These are phyloP conservation scores for Royoungia palumana DNA, from an alignment of 768 basidiomycete species.

Conservation along the genomic window DNA sequence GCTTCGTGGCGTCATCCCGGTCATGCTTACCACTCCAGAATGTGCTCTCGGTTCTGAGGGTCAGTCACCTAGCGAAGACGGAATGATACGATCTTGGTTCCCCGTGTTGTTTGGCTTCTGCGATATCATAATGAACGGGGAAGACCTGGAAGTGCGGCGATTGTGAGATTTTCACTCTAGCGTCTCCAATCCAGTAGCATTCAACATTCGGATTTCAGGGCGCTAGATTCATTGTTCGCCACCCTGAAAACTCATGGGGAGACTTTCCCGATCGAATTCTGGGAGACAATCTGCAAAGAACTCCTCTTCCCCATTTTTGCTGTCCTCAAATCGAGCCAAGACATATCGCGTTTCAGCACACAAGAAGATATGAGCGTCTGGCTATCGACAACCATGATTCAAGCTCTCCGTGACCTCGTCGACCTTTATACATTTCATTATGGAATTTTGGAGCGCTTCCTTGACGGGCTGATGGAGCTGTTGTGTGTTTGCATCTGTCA, in stretches of 20 bases:
- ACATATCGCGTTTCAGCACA: conserved; percentile 87
- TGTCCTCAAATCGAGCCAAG: conserved; percentile 89
- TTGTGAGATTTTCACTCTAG: conserved; percentile 56
- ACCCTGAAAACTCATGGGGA: conserved; percentile 89
- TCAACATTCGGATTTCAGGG: conserved; percentile 45
- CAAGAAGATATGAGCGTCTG: conserved; percentile 99
- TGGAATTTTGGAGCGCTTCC: conserved; percentile 80
- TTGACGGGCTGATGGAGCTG: conserved; percentile 92
- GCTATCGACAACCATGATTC: conserved; percentile 98
- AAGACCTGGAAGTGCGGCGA: conserved; percentile 95
- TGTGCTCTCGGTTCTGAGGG: conserved; percentile 40
- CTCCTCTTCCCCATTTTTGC: conserved; percentile 98
- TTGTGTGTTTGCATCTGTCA: conserved; percentile 97
- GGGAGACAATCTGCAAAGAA: conserved; percentile 97
- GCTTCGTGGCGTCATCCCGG: conserved; percentile 88
- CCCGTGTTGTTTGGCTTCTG: conserved; percentile 97
- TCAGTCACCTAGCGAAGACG: conserved; percentile 59
- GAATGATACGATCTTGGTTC: conserved; percentile 96
- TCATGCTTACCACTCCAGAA: conserved; percentile 84
- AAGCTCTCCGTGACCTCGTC: conserved; percentile 91
- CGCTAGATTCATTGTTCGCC: conserved; percentile 93
- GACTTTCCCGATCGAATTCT: conserved; percentile 86
- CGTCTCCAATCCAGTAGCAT: conserved; percentile 1
- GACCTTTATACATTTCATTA: conserved; percentile 97
- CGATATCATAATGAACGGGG: conserved; percentile 99